Base-by-base conservation (phyloP, 1,139 yeast genomes). In the Pichia cactophila region DNA sequence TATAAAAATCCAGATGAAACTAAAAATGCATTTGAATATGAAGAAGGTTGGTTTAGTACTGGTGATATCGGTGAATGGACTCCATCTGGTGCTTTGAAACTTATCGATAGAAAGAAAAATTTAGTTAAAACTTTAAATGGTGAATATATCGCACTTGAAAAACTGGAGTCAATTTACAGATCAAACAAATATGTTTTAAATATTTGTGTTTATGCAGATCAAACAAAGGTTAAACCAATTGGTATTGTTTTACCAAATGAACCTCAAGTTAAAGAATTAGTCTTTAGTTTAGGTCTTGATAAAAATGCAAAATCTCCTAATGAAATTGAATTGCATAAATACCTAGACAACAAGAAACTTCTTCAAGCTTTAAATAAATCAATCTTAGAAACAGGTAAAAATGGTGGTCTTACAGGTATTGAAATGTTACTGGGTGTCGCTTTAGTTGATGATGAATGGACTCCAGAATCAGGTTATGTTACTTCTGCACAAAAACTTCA, bases 61-160 rank as follows among this genome's bases (percentile, higher is more conserved):
- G 99, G 99, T 68, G 99, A 94, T 69, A 88, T 94, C 67, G 97
- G 92, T 63, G 92, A 88, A 72, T 89, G 96, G 95, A 78, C 92
- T 43, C 57, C 80, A 26, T 76, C 74, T 57, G 98, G 98, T 59
- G 81, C 81, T 53, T 73, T 94, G 63, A 80, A 76, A 63, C 75
- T 94, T 57, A 86, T 94, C 67, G 99, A 94, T 71, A 86, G 99
- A 69, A 86, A 82, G 74, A 94, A 94, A 82, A 94, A 94, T 68
- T 75, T 94, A 68, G 95, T 94, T 61, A 94, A 94, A 77, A 94
- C 98, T 23, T 74, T 80, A 63, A 90, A 92, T 64, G 99, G 99
- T 69, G 98, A 94, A 72, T 94, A 94, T 69, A 87, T 94, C 69
- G 98, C 98, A 16, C 76, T 94, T 61, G 99, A 94, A 71, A 90